Evolutionary conservation across 306 rosid genomes (phyloP).

Genomic region (Pueraria montana): DNA sequence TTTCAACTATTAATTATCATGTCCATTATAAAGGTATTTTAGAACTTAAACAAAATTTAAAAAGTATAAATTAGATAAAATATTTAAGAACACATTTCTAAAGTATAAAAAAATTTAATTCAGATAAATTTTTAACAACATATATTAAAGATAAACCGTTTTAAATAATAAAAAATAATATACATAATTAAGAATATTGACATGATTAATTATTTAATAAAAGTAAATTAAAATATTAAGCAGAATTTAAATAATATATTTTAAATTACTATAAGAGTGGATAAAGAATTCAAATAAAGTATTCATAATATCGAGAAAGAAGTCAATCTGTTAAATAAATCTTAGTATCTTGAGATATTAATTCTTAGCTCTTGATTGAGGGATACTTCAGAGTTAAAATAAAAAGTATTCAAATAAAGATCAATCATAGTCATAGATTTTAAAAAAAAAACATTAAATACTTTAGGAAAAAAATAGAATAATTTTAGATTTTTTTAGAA

Average conservation of each 20-base stretch:
- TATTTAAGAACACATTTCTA: neutral
- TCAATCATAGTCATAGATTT: neutral
- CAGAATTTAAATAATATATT: neutral
- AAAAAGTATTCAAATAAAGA: neutral
- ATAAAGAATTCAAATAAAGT: neutral
- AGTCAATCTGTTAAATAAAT: too few relatives aligned
- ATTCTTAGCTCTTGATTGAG: too few relatives aligned
- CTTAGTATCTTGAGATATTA: too few relatives aligned
- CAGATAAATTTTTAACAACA: neutral
- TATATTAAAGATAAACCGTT: neutral
- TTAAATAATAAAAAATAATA: neutral
- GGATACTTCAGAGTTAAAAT: too few relatives aligned
- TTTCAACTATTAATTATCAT: neutral
- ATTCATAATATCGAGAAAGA: too few relatives aligned
- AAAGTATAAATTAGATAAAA: neutral
- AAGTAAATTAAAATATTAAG: neutral
- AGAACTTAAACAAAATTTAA: neutral
- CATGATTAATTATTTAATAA: neutral
- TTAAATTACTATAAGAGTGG: neutral
- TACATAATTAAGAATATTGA: neutral
- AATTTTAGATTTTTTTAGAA: too few relatives aligned
- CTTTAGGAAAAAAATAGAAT: neutral
- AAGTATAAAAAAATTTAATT: neutral
- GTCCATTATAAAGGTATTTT: neutral
- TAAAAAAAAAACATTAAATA: neutral